Base-by-base conservation (phyloP, 1,284 basidiomycete species). In the Peniophora sp. region DNA sequence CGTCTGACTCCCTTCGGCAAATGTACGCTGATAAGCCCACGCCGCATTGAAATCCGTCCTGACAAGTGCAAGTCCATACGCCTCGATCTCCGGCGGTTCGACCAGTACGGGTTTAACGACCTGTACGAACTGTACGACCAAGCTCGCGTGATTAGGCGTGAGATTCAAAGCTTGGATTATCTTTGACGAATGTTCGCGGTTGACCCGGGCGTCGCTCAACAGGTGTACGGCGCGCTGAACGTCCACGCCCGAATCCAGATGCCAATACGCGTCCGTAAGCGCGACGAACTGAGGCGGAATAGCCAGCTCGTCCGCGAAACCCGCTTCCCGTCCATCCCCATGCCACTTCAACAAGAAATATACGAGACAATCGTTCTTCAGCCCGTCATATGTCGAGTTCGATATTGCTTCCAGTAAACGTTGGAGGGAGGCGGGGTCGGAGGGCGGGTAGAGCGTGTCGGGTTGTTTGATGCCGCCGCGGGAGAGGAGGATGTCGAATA, bases 331-430 rank as follows among this genome's bases (percentile, higher is more conserved):
- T 2, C 77, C 75, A 59, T 89, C 85, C 58, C 75, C 69, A 55
- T 83, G 77, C 79, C 82, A 87, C 61, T 86, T 89, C 51, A 91
- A 70, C 54, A 91, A 66, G 59, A 81, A 89, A 65, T 89, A 91
- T 1, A 89, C 68, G 34, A 91, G 67, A 56, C 84, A 87, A 54
- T 89, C 81, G 63, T 82, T 82, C 72, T 91, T 90, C 52, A 91
- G 72, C 25, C 66, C 62, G 63, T 92, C 89, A 58, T 86, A 92
- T 3, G 68, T 63, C 1, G 79, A 83, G 27, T 66, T 57, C 49
- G 77, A 72, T 55, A 91, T 85, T 19, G 77, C 77, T 19, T 75
- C 67, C 41, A 90, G 66, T 3, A 91, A 71, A 9, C 66, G 68
- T 50, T 72, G 62, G 91, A 74, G 2, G n/a, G n/a, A n/a, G n/a